Conservation (phyloP, 2,329 filamentous ascomycete genomes). For the Myriosclerotinia duriaeana region DNA sequence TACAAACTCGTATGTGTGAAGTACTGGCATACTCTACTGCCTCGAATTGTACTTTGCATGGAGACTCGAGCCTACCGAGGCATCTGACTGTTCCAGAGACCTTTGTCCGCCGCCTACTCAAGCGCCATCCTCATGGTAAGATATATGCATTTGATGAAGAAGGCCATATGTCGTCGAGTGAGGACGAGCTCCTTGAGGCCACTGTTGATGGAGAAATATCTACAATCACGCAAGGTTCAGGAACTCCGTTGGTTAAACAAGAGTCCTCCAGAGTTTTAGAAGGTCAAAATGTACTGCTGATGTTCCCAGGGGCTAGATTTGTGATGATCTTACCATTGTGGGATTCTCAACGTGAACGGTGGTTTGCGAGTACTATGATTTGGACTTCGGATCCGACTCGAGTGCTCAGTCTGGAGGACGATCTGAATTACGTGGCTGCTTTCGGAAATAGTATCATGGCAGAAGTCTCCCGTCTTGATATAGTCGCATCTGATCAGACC, state of each 20-base stretch:
- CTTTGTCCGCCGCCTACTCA: constrained; percentile 20
- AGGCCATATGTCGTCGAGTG: constrained; percentile 26
- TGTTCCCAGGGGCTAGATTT: constrained; percentile 46
- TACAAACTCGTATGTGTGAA: constrained; percentile 25
- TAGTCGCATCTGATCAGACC: constrained; percentile 48
- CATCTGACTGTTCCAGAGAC: constrained; percentile 20
- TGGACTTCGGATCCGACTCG: constrained; percentile 48
- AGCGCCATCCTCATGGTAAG: constrained; percentile 36
- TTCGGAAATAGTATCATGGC: constrained; percentile 53
- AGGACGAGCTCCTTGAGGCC: constrained; percentile 9
- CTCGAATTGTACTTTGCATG: constrained; percentile 13
- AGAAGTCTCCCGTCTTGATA: constrained; percentile 53
- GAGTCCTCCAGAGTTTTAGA: constrained; percentile 3
- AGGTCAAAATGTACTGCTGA: constrained; percentile 10
- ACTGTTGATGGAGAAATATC: not conserved
- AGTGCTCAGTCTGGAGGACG: constrained; percentile 39
- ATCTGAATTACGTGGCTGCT: constrained; percentile 43
- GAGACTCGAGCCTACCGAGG: constrained; percentile 26
- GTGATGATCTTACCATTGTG: constrained; percentile 50
- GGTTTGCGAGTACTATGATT: constrained; percentile 49
- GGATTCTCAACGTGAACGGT: constrained; percentile 46
- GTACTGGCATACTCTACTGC: constrained; percentile 36
- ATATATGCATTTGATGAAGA: constrained; percentile 35
- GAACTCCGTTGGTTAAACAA: not conserved
- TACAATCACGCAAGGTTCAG: not conserved